Base-by-base conservation (phyloP, 805 yeast genomes). In the Barnettozyma vustinii region DNA sequence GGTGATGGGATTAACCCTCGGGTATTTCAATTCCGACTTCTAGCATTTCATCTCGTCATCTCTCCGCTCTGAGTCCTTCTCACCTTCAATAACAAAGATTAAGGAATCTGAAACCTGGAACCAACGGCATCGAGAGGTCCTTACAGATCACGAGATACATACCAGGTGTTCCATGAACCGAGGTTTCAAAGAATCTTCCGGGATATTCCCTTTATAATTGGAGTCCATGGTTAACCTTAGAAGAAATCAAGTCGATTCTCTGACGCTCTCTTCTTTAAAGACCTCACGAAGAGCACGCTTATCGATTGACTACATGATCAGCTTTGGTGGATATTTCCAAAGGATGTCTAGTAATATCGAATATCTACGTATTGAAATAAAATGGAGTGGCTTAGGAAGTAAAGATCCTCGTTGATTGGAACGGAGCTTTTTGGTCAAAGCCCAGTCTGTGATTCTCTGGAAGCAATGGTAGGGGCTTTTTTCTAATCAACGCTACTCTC, bases 381-480 rank as follows among this genome's bases (percentile, higher is more conserved):
- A 30, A 13, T 30, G 16, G 16, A 30, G 8, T 5, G 18, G 42
- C 8, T 23, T 15, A 39, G 13, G 33, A 26, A 40, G 33, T 16
- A 10, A 40, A 16, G 15, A 40, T 40, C n/a, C 43, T 40, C n/a
- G 35, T 40, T n/a, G 43, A 40, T 23, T 26, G 43, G 43, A 40
- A 40, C 5, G 43, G 23, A 18, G 39, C 12, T 6, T 18, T 36
- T 18, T 36, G 23, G 20, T 30, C 12, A 5, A 30, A 13, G 16
- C 12, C 33, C n/a, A 30, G 12, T 15, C 33, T 30, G n/a, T 20
- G 39, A 10, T 36, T 40, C 21, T 26, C 26, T 26, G 43, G 30
- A n/a, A 39, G 35, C 16, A 27, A 30, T 3, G 36, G 36, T 18
- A 27, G 15, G 9, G 46, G 23, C 35, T 43, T 35, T 32, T 40